These are phyloP conservation scores for Cladosporium velox DNA, from an alignment of 2,329 filamentous ascomycete species.

Conservation along the genomic window DNA sequence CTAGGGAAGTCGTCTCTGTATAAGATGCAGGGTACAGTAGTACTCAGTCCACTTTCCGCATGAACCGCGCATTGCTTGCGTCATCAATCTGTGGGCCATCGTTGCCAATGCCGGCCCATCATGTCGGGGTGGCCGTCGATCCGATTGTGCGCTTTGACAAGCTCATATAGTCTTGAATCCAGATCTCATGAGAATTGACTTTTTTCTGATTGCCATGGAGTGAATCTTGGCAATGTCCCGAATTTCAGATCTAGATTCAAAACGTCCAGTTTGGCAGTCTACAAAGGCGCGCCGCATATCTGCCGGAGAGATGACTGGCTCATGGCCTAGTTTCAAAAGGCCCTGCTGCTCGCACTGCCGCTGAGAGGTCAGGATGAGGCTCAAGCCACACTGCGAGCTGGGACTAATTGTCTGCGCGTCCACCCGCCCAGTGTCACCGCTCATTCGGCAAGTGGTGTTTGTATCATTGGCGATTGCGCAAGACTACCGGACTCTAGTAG, in stretches of 20 bases:
- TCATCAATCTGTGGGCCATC: not conserved
- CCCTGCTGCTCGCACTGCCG: too few relatives aligned
- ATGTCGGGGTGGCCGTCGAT: not conserved
- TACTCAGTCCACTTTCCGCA: not conserved
- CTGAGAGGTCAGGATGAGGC: too few relatives aligned
- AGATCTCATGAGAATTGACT: not conserved
- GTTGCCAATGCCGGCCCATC: not conserved
- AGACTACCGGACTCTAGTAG: not conserved
- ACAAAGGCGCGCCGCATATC: not conserved
- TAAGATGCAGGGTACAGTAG: not conserved
- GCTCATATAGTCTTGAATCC: not conserved
- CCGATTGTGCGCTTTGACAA: slow-evolving; percentile 4
- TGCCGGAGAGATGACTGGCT: not conserved
- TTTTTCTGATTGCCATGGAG: not conserved
- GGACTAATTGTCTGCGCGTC: not conserved
- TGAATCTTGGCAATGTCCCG: not conserved
- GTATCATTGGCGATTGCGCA: slow-evolving; percentile 12
- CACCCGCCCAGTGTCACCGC: too few relatives aligned
- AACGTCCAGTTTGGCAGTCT: not conserved
- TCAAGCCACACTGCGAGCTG: too few relatives aligned
- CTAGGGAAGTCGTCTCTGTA: not conserved
- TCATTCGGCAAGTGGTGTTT: slow-evolving; percentile 17
- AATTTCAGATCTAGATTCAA: not conserved
- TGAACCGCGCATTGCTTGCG: not conserved
- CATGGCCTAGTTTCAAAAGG: too few relatives aligned